Evolutionary conservation across 257 asterid species (phyloP).

Genomic region (Leptodermis oblonga): DNA sequence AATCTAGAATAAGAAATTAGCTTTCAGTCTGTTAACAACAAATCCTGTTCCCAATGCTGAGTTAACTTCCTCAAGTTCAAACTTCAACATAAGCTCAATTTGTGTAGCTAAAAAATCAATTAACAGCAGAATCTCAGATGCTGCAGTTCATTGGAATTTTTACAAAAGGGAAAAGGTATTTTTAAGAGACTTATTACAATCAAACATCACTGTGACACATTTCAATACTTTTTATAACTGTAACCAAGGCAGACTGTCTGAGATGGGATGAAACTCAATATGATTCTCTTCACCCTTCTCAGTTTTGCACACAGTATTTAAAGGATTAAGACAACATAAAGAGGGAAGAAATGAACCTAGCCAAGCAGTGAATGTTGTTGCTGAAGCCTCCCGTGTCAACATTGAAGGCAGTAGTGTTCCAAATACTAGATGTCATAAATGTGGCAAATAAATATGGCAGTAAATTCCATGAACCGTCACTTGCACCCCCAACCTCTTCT

Average conservation of each 20-base stretch:
- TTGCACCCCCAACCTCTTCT: slow-evolving; percentile 92
- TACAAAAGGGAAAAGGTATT: background rate
- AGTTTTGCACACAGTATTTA: background rate
- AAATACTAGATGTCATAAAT: slow-evolving; percentile 75
- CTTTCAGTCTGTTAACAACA: background rate
- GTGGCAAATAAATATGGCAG: slow-evolving; percentile 89
- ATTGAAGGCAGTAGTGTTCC: slow-evolving; percentile 88
- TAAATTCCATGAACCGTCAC: slow-evolving; percentile 91
- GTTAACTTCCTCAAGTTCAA: background rate
- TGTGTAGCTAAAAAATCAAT: background rate
- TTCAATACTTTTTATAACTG: background rate
- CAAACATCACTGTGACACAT: background rate
- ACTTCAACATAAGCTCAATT: background rate
- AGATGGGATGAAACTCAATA: background rate
- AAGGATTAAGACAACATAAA: background rate
- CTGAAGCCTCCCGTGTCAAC: slow-evolving; percentile 92
- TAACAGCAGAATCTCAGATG: background rate
- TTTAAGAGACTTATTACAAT: background rate
- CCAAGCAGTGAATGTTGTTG: slow-evolving; percentile 89
- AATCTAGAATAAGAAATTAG: background rate
- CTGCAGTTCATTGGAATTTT: background rate
- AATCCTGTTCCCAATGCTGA: background rate
- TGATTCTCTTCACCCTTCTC: background rate
- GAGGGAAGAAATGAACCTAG: slow-evolving; percentile 44
- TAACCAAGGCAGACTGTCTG: background rate